Conservation (phyloP, 2,329 filamentous ascomycete genomes). For the Arthrobotrys sphaeroides region DNA sequence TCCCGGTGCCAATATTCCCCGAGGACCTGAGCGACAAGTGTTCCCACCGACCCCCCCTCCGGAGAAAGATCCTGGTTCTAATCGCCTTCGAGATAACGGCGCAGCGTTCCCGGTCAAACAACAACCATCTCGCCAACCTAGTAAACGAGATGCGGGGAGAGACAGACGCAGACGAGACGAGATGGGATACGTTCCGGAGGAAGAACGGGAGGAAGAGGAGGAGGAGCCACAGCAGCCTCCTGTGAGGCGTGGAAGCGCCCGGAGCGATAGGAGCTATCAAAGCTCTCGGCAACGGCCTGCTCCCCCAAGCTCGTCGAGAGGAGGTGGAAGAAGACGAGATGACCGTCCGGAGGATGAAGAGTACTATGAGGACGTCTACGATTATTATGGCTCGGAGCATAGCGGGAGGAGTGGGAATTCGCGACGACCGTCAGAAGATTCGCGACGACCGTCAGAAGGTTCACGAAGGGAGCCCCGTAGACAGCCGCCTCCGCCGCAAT, state of each 20-base stretch:
- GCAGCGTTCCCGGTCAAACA: constrained; percentile 49
- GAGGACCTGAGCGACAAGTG: constrained; percentile 63
- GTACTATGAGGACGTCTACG: constrained; percentile 76
- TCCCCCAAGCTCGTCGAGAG: constrained; percentile 25
- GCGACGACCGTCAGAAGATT: constrained; percentile 62
- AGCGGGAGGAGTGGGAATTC: constrained; percentile 62
- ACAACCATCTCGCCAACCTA: constrained; percentile 68
- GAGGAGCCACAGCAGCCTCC: constrained; percentile 53
- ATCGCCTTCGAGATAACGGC: constrained; percentile 48
- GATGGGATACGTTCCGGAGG: constrained; percentile 58
- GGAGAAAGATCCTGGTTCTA: constrained; percentile 71
- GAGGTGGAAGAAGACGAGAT: constrained; percentile 59
- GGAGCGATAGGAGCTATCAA: constrained; percentile 59
- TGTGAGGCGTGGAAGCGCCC: constrained; percentile 62
- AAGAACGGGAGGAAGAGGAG: constrained; percentile 61
- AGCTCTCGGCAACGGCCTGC: constrained; percentile 24
- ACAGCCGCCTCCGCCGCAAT: constrained; percentile 66
- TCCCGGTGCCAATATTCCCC: constrained; percentile 65
- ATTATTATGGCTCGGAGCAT: constrained; percentile 63
- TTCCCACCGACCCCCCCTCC: constrained; percentile 99
- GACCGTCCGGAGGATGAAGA: constrained; percentile 68
- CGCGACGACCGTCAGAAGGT: constrained; percentile 60
- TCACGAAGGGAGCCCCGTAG: constrained; percentile 62
- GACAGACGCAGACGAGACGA: constrained; percentile 64
- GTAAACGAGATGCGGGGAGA: constrained; percentile 71